Conservation (phyloP, 2,329 filamentous ascomycete species). For the Cladophialophora immunda region DNA sequence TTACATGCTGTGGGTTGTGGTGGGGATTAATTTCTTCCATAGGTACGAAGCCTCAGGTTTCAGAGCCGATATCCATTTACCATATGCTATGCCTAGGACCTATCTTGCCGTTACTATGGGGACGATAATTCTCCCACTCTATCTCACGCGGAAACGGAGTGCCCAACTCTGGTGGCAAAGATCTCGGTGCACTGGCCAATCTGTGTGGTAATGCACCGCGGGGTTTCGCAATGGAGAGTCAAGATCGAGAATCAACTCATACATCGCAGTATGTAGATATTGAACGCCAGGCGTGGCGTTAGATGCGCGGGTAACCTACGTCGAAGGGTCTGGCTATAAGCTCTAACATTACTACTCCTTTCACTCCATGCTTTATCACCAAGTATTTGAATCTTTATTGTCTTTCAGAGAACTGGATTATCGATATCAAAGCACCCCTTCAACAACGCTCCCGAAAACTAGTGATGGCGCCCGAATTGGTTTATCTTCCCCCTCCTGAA, state of each 20-base stretch:
- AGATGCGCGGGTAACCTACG: not conserved
- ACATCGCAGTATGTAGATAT: not conserved
- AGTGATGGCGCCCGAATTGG: not conserved
- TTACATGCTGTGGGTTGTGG: not conserved
- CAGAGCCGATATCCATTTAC: not conserved
- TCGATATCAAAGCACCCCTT: not conserved
- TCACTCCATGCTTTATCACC: not conserved
- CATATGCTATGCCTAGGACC: not conserved
- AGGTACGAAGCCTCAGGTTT: not conserved
- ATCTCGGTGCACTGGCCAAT: not conserved
- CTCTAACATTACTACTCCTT: not conserved
- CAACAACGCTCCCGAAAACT: not conserved
- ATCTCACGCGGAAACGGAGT: not conserved
- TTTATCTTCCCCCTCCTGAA: slow-evolving; percentile 8
- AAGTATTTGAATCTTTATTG: not conserved
- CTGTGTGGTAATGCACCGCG: not conserved
- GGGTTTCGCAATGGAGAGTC: not conserved
- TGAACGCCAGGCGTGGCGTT: not conserved
- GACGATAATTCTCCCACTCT: not conserved
- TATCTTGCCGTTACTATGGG: not conserved
- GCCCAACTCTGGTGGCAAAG: not conserved
- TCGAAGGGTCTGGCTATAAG: not conserved
- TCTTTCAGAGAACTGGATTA: not conserved
- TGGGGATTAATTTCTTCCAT: not conserved
- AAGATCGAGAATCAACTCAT: not conserved